Conservation (phyloP, 2,329 filamentous ascomycete species). For the Pleomassaria siparia region DNA sequence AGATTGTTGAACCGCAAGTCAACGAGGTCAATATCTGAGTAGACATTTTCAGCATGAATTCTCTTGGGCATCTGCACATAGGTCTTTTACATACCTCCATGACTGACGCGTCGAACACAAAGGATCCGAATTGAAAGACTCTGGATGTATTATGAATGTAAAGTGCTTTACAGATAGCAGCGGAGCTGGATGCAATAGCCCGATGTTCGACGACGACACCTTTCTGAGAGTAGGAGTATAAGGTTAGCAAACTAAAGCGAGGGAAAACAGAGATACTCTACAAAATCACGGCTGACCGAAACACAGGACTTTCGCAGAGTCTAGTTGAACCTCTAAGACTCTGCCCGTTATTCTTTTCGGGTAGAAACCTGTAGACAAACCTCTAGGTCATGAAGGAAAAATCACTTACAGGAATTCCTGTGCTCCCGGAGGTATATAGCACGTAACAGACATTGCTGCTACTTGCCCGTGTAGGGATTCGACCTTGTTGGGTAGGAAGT, state of each 20-base stretch:
- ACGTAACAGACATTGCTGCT: conserved; percentile 28
- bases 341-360: too few relatives aligned
- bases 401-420: conserved; percentile 33
- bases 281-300: too few relatives aligned
- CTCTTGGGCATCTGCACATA: too few relatives aligned
- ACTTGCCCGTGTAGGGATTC: conserved; percentile 17
- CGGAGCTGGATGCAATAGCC: conserved; percentile 30
- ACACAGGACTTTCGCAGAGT: too few relatives aligned
- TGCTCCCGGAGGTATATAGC: conserved; percentile 38
- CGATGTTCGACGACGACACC: conserved; percentile 35
- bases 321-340: too few relatives aligned
- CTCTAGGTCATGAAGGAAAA: too few relatives aligned
- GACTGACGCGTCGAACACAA: conserved; percentile 38
- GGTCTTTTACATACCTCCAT: too few relatives aligned
- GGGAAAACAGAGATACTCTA: too few relatives aligned
- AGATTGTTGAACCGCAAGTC: conserved; percentile 34
- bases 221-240: too few relatives aligned
- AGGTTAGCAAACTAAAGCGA: too few relatives aligned
- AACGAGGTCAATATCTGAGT: conserved; percentile 36
- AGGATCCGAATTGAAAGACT: conserved; percentile 40
- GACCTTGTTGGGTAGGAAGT: conserved; percentile 12
- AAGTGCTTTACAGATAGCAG: conserved; percentile 29
- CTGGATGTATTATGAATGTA: conserved; percentile 29
- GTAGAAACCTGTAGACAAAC: too few relatives aligned
- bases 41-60: too few relatives aligned